Evolutionary conservation across 1,284 basidiomycete species (phyloP).

Genomic region (Puccinia polysora): DNA sequence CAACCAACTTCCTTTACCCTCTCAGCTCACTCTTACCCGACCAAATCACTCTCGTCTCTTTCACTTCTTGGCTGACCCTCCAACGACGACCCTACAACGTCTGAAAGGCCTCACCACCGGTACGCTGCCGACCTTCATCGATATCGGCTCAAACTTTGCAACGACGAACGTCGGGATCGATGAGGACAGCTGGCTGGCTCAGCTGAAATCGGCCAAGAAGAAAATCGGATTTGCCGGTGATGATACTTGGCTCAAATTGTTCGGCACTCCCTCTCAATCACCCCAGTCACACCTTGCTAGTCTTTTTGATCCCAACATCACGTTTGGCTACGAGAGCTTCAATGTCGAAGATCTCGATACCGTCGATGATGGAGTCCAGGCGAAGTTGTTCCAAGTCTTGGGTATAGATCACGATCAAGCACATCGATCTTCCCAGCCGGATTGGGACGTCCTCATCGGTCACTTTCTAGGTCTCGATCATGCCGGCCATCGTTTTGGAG

Average conservation of each 20-base stretch:
- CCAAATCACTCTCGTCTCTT: conserved; percentile 76
- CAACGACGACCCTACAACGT: conserved; percentile 89
- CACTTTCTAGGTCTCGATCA: conserved; percentile 98
- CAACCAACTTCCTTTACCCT: conserved; percentile 72
- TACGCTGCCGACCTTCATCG: conserved; percentile 90
- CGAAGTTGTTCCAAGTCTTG: conserved; percentile 76
- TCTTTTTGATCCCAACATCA: conserved; percentile 58
- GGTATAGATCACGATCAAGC: conserved; percentile 48
- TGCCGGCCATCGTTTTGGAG: conserved; percentile 88
- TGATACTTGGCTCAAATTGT: conserved; percentile 90
- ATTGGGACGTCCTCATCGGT: conserved; percentile 79
- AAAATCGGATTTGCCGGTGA: conserved; percentile 84
- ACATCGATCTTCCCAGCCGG: conserved; percentile 51
- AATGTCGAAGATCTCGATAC: conserved; percentile 97
- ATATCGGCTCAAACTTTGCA: conserved; percentile 85
- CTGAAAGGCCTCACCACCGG: conserved; percentile 95
- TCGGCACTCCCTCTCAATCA: conserved; percentile 57
- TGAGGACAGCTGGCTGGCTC: conserved; percentile 69
- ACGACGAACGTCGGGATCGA: conserved; percentile 64
- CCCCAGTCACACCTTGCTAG: neutral
- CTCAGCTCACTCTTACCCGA: conserved; percentile 61
- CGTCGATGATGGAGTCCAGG: conserved; percentile 83
- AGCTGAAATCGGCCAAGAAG: conserved; percentile 53
- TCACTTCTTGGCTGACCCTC: conserved; percentile 86
- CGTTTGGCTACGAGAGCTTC: conserved; percentile 88